These are phyloP conservation scores for Vigna radiata DNA, from an alignment of 306 rosid species.

Conservation along the genomic window DNA sequence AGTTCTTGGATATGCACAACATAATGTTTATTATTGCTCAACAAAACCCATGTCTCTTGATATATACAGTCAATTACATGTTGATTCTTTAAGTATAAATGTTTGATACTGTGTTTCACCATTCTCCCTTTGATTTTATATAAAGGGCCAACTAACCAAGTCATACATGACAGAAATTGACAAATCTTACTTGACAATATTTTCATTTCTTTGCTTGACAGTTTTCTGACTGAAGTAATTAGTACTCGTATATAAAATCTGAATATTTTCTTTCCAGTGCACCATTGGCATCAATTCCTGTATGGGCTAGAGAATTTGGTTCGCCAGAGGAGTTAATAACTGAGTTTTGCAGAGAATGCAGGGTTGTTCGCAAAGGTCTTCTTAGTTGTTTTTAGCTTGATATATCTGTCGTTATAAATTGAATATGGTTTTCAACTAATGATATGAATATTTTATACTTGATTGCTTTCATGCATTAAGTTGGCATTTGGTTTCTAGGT, in stretches of 20 bases:
- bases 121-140: constrained; percentile 12
- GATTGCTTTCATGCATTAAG: constrained; percentile 6
- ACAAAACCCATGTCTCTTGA: neutral
- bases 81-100: constrained; percentile 7
- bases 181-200: constrained; percentile 13
- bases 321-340: constrained; percentile 89
- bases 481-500: constrained; percentile 62
- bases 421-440: neutral
- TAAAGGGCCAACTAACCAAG: neutral
- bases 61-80: neutral
- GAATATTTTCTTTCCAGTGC: constrained; percentile 63
- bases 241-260: constrained; percentile 15
- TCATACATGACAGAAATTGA: constrained; percentile 9
- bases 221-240: constrained; percentile 8
- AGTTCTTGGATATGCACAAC: neutral
- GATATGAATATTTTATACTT: constrained; percentile 8
- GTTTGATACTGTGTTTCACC: neutral
- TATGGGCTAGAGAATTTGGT: constrained; percentile 89
- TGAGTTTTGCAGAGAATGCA: constrained; percentile 97
- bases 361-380: constrained; percentile 93
- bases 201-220: neutral
- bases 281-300: constrained; percentile 85
- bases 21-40: neutral
- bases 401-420: constrained; percentile 27
- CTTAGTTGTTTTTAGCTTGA: constrained; percentile 32